Conservation (phyloP, 129 eudicot species). For the Silybum marianum region DNA sequence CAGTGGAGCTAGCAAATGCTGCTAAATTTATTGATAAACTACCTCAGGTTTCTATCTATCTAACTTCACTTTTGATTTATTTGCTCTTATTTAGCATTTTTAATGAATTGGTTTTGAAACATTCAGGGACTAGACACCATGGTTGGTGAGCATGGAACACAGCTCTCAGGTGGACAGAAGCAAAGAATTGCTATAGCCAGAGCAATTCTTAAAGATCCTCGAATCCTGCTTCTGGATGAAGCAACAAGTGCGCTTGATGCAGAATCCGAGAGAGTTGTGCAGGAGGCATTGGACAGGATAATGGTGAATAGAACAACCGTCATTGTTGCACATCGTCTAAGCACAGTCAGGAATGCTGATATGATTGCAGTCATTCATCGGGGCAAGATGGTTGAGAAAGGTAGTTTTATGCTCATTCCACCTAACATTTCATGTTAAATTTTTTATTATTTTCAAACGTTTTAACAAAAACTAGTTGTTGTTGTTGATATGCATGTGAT, state of each 20-base stretch:
- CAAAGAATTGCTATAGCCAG: slow-evolving; percentile 89
- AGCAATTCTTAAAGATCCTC: slow-evolving; percentile 74
- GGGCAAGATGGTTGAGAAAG: slow-evolving; percentile 81
- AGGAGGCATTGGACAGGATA: slow-evolving; percentile 78
- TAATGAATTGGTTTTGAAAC: neutral
- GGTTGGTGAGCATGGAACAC: slow-evolving; percentile 94
- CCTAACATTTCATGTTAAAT: neutral
- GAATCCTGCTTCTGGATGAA: slow-evolving; percentile 75
- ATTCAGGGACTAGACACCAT: slow-evolving; percentile 72
- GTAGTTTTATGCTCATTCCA: slow-evolving; percentile 18
- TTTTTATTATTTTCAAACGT: neutral
- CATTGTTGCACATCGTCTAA: slow-evolving; percentile 74
- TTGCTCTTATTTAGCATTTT: neutral
- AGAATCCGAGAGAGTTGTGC: slow-evolving; percentile 79
- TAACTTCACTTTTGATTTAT: neutral
- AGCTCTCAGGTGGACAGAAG: slow-evolving; percentile 86
- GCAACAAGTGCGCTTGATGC: slow-evolving; percentile 91
- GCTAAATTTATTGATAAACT: slow-evolving; percentile 73
- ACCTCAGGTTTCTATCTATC: slow-evolving; percentile 49
- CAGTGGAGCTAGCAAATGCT: slow-evolving; percentile 89
- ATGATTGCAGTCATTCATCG: slow-evolving; percentile 77
- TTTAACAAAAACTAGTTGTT: neutral
- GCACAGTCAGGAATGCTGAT: slow-evolving; percentile 66
- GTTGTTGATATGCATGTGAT: neutral
- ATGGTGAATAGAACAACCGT: slow-evolving; percentile 82